Evolutionary conservation across 177 flowering plant species (phyloP), one percentile per base, ranked within the genome.

Genomic region (Vitis hybrid): DNA sequence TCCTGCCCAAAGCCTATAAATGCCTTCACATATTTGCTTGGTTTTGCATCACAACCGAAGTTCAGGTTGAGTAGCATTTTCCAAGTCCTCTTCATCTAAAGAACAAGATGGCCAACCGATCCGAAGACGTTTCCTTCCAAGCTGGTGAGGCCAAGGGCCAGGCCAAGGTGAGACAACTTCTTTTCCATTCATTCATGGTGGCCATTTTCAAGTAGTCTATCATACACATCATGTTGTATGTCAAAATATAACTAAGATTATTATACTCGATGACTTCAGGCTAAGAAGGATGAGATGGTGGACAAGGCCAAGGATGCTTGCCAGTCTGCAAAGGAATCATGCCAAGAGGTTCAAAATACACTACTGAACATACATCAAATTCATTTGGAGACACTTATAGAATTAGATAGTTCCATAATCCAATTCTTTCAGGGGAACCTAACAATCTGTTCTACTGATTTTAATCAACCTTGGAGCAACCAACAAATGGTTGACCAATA

Each of bases 61-160:
- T 6, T 5, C 17, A 15, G 13, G 12, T 11, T 51, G 55, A 51
- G 55, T 51, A 11, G 12, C 55, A 51, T 51, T 15, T 30, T 4
- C 15, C 11, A 12, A 13, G 2, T 26, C 13, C 15, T 13, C 50
- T 61, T 3, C 18, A 34, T 13, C 12, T 2, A 32, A 19, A 67
- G 30, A 45, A 15, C 13, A 70, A 62, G 49, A 75, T 72, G 70
- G 64, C 50, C 7, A 59, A 74, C 30, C 58, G 74, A 9, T 74
- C 79, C 9, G 79, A 80, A 9, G 75, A 39, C 21, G 48, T 59
- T 0, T 67, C 81, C 67, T 78, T 56, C 81, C 69, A 81, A 30
- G 83, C 84, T 23, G 84, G 87, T 59, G 70, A 83, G 67, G 78
- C 83, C 80, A 79, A 81, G 74, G 87, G 83, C 81, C 80, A 81